phyloP scores from a whole-genome alignment of 2,329 filamentous ascomycete species.

The Fusarium bulbicola region DNA sequence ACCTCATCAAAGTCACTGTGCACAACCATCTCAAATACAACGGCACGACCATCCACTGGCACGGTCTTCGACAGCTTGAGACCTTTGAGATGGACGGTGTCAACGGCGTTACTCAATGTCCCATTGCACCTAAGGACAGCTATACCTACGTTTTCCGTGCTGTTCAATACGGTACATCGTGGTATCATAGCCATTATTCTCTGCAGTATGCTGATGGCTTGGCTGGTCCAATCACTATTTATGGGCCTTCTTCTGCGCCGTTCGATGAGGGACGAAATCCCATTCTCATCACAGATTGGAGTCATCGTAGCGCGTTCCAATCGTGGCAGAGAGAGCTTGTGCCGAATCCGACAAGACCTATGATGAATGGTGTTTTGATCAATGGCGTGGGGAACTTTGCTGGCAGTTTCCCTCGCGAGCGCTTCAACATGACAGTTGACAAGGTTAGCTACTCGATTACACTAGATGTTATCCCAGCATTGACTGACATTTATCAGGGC shows the following conservation, averaged over 20 bases:
- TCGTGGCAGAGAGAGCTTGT: constrained; percentile 8
- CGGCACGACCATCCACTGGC: background rate
- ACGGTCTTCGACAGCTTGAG: background rate
- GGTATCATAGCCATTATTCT: constrained; percentile 35
- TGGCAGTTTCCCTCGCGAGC: constrained; percentile 7
- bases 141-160: constrained; percentile 25
- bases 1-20: background rate
- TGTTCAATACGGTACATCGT: constrained; percentile 22
- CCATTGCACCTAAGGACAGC: background rate
- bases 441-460: background rate
- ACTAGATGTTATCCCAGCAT: fast-evolving
- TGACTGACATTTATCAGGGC: background rate
- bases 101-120: background rate
- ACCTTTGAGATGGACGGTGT: background rate
- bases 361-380: constrained; percentile 17
- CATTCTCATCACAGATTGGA: constrained; percentile 9
- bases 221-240: constrained; percentile 27
- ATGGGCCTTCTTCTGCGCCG: constrained; percentile 8
- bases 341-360: background rate
- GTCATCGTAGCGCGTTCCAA: constrained; percentile 3
- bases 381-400: constrained; percentile 12
- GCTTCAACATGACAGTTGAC: constrained; percentile 6
- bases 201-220: constrained; percentile 34
- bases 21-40: background rate
- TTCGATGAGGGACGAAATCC: constrained; percentile 9